A percentile compares a stretch with the other conserved stretches of the same genome.
phyloP scores from a whole-genome alignment of 1,284 basidiomycete species.

The Caloboletus firmus region DNA sequence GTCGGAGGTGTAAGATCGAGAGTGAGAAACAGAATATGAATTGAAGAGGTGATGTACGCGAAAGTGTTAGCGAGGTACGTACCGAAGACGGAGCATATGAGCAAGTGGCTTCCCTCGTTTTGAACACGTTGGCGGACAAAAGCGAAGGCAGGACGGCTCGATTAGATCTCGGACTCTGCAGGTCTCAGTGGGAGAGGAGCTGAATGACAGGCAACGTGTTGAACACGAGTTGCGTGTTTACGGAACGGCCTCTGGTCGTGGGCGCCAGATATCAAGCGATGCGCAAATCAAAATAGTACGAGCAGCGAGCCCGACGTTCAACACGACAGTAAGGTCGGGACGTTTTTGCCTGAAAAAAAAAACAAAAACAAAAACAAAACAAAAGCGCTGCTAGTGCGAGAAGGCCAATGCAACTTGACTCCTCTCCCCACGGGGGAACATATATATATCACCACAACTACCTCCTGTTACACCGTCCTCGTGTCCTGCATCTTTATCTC shows the following conservation, averaged over 20 bases:
- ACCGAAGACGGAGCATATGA: conserved; percentile 80
- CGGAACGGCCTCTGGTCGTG: no score
- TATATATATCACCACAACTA: not conserved
- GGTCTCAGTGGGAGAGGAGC: conserved; percentile 32
- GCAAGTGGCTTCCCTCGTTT: conserved; percentile 51
- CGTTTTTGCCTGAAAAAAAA: no score
- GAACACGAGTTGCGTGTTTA: conserved; percentile 58
- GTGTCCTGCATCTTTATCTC: conserved; percentile 6
- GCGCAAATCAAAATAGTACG: not conserved
- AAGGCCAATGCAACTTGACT: not conserved
- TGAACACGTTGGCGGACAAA: conserved; percentile 57
- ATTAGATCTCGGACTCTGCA: conserved; percentile 30
- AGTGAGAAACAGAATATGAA: conserved; percentile 27
- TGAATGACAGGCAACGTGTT: conserved; percentile 63
- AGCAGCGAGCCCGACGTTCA: conserved; percentile 1
- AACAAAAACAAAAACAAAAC: no score
- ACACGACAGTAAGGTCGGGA: no score
- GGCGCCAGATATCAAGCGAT: not conserved
- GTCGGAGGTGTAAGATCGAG: conserved; percentile 31
- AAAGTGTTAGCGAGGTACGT: conserved; percentile 43
- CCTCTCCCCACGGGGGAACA: not conserved
- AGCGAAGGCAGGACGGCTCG: conserved; percentile 18
- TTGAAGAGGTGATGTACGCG: conserved; percentile 36
- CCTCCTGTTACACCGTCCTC: conserved; percentile 5
- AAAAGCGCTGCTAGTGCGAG: no score